These are phyloP conservation scores for Phytopythium cucurbitacearum DNA, from an alignment of 352 stramenopile genomes.

Conservation along the genomic window DNA sequence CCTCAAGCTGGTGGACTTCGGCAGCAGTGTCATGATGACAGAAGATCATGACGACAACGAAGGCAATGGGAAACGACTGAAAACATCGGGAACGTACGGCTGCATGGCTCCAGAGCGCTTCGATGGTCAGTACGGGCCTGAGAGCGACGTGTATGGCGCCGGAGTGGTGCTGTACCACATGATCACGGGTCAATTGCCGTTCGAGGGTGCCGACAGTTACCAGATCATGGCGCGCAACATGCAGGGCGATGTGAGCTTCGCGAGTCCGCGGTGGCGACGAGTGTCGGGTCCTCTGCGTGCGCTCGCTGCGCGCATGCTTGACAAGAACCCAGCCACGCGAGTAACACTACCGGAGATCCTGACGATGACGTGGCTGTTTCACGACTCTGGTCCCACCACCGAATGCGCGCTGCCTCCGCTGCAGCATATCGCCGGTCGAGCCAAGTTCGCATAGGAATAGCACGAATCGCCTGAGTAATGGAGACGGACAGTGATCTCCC, in stretches of 20 bases:
- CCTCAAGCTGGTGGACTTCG: slow-evolving; percentile 71
- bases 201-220: slow-evolving; percentile 32
- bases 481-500: too few species aligned
- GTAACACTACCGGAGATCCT: slow-evolving; percentile 57
- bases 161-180: slow-evolving; percentile 64
- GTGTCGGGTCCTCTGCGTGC: slow-evolving; percentile 28
- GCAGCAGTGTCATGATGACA: slow-evolving; percentile 24
- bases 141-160: slow-evolving; percentile 59
- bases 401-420: not conserved
- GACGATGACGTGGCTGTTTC: slow-evolving; percentile 44
- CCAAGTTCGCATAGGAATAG: slow-evolving; percentile 1
- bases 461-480: too few species aligned
- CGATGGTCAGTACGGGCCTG: slow-evolving; percentile 33
- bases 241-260: slow-evolving; percentile 42
- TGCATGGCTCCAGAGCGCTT: slow-evolving; percentile 70
- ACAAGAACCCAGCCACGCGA: slow-evolving; percentile 34
- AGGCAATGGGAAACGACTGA: slow-evolving; percentile 5
- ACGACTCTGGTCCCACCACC: slow-evolving; percentile 12
- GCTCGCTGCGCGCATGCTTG: slow-evolving; percentile 45
- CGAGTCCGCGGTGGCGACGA: slow-evolving; percentile 26
- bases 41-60: slow-evolving; percentile 4
- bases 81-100: slow-evolving; percentile 40
- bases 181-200: slow-evolving; percentile 46
- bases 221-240: slow-evolving; percentile 67
- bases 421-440: not conserved